Evolutionary conservation across 345 rosid species (phyloP), one percentile per base, ranked within the genome.

Genomic region (Ceriops zippeliana): DNA sequence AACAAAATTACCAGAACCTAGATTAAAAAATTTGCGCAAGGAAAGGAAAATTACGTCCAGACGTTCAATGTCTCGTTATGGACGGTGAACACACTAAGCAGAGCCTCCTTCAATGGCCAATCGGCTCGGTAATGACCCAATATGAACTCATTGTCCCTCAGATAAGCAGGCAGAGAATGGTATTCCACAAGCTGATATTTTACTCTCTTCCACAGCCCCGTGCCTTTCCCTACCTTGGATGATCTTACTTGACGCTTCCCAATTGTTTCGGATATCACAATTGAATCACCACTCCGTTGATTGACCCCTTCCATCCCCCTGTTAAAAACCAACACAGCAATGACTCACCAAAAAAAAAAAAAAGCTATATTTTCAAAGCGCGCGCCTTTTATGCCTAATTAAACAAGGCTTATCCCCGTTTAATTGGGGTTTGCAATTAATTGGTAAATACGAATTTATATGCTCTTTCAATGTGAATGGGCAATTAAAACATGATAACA

Each of bases 21-120:
- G 72, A 37, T 62, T 19, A 27, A 1, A 5, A 1, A 37, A 24
- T 32, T n/a, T 31, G 34, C 17, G 51, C 9, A 38, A 66, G 16
- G 42, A 62, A 6, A 63, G 49, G 58, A 47, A 70, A 58, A 92
- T 87, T 80, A 93, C 97, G 97, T 93, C 97, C 98, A 93, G 51
- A 93, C 96, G 67, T 93, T 93, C 58, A 93, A 77, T 11, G 99
- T 93, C 81, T 91, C 99, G 24, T 93, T 93, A 71, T 93, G 99
- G 68, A 93, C 81, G 27, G 86, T 73, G 75, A 93, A 93, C 66
- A 89, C 85, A 71, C 99, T 93, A 28, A 93, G 88, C 56, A 93
- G 76, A 76, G 75, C 62, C 74, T 93, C 96, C 86, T 91, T 93
- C 73, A 93, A 66, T 0, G 99, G 99, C 99, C 99, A 93, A 68